Evolutionary conservation across 2,329 filamentous ascomycete species (phyloP).

Genomic region (Cordyceps tenuipes): DNA sequence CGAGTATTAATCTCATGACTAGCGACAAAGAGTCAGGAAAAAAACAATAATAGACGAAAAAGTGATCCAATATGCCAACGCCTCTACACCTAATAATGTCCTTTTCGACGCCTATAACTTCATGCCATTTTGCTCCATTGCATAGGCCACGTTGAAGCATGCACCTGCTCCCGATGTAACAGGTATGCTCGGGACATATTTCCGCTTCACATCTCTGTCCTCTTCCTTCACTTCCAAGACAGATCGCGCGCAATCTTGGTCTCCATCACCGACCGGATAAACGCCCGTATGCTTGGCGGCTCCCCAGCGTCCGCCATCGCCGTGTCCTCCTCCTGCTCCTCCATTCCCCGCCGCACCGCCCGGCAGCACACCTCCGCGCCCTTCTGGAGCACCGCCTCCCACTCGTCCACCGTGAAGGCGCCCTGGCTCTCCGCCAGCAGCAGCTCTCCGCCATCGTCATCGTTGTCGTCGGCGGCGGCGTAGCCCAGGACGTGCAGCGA

Average conservation of each 20-base stretch:
- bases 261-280: slow-evolving; percentile 55
- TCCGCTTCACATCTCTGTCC: not conserved
- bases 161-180: not conserved
- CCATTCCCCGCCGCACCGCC: slow-evolving; percentile 22
- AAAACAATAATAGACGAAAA: not conserved
- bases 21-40: not conserved
- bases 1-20: not conserved
- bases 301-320: slow-evolving; percentile 35
- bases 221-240: slow-evolving; percentile 44
- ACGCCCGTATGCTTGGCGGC: slow-evolving; percentile 46
- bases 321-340: slow-evolving; percentile 41
- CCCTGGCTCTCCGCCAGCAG: slow-evolving; percentile 78
- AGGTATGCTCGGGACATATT: not conserved
- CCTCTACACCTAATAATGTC: not conserved
- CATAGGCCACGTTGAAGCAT: not conserved
- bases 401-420: slow-evolving; percentile 63
- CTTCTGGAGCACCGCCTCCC: slow-evolving; percentile 60
- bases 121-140: not conserved
- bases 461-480: slow-evolving; percentile 56
- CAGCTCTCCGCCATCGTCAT: slow-evolving; percentile 55
- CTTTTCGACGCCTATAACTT: not conserved
- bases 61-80: not conserved
- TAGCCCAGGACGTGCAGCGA: slow-evolving; percentile 82
- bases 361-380: slow-evolving; percentile 59
- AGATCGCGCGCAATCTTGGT: slow-evolving; percentile 44